A percentile compares a stretch with the other conserved stretches of the same genome.
These are phyloP conservation scores for Scenedesmus sp. DNA, from an alignment of 163 green algal genomes.

Conservation along the genomic window DNA sequence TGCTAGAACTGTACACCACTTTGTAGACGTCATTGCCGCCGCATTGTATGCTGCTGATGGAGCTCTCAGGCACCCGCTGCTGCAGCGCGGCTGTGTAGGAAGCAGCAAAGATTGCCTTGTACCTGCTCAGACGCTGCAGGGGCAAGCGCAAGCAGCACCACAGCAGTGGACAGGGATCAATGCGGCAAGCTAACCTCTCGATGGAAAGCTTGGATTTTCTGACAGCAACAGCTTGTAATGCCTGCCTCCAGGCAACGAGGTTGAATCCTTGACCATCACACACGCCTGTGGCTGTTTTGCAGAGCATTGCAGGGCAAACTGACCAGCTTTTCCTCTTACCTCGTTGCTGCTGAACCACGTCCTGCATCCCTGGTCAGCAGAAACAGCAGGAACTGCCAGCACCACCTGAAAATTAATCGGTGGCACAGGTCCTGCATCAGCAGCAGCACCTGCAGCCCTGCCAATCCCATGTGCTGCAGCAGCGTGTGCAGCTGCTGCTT, in stretches of 20 bases:
- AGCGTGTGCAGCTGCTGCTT: background rate
- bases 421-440: background rate
- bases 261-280: too few relatives aligned
- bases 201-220: too few relatives aligned
- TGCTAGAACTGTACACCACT: background rate
- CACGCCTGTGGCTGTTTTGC: too few relatives aligned
- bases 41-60: background rate
- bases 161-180: background rate
- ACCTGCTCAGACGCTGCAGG: background rate
- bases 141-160: background rate
- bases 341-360: background rate
- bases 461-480: background rate
- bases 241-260: too few relatives aligned
- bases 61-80: background rate
- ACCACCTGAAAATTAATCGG: background rate
- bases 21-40: background rate
- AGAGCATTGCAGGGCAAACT: too few relatives aligned
- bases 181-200: too few relatives aligned
- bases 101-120: background rate
- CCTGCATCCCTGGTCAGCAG: background rate
- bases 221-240: too few relatives aligned
- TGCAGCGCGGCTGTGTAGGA: background rate
- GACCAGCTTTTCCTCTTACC: background rate
- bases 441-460: background rate
- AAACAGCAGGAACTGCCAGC: background rate